Evolutionary conservation across 305 asterid species (phyloP), one percentile per base, ranked within the genome.

Genomic region (Caryopteris hybrid): DNA sequence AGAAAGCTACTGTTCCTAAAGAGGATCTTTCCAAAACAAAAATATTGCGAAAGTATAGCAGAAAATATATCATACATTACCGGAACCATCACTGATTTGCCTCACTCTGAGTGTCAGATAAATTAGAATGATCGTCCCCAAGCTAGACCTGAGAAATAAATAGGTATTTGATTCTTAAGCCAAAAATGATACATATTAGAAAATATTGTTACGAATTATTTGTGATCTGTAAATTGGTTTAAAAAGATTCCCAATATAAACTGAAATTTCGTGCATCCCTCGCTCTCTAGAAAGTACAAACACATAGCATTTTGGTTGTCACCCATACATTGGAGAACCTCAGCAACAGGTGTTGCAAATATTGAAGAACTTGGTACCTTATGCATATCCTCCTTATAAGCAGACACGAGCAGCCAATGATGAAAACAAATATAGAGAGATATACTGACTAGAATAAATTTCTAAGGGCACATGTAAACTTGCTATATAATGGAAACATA

Each of bases 31-130:
- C 68, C 7, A 17, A 5, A 36, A 34, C 52, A 14, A 3, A 66
- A 71, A 14, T 63, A 58, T 59, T 51, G 73, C 46, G 64, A 73
- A 53, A 62, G 57, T 4, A 56, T 27, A 52, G 61, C 67, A 20
- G 54, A 41, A 77, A 59, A 51, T 47, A 29, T 43, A 31, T 81
- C 76, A 85, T 18, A 66, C 80, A 31, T 70, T 80, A 73, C 76
- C 80, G 55, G 74, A 75, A 10, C 81, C 74, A 36, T 87, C 88
- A 43, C 80, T 69, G 47, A 82, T 68, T 79, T 66, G 89, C 82
- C 83, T 79, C 78, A 82, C 89, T 78, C 87, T 78, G 66, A 85
- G 83, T 43, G 95, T 88, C 81, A 88, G 85, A 69, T 74, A 86
- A 70, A 88, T 88, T 33, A 88, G 83, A 70, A 88, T 61, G 8